phyloP scores from a whole-genome alignment of 2,329 filamentous ascomycete species.

The Fusarium illudens region DNA sequence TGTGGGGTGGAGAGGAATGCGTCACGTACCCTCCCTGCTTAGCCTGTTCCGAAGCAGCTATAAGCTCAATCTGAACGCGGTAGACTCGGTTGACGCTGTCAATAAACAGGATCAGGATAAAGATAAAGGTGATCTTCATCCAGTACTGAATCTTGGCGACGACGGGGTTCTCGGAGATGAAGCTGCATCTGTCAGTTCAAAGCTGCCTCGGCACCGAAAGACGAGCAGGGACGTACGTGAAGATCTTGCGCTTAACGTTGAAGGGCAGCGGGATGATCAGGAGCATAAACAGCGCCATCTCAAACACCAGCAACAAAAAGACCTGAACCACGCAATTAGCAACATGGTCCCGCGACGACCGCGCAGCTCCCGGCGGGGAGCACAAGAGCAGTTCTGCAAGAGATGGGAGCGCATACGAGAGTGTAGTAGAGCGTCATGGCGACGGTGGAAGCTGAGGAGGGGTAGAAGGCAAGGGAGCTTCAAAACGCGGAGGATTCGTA shows the following conservation, averaged over 20 bases:
- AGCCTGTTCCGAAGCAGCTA: conserved; percentile 70
- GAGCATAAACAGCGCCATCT: conserved; percentile 84
- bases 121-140: conserved; percentile 98
- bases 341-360: neutral
- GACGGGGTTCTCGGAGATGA: conserved; percentile 87
- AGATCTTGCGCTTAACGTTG: conserved; percentile 83
- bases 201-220: neutral
- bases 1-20: neutral
- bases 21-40: conserved; percentile 56
- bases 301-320: conserved; percentile 81
- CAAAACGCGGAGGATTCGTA: conserved; percentile 8
- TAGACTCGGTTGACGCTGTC: conserved; percentile 97
- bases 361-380: neutral
- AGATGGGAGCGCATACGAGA: conserved; percentile 51
- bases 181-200: conserved; percentile 58
- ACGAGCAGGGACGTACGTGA: conserved; percentile 62
- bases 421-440: conserved; percentile 68
- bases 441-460: conserved; percentile 41
- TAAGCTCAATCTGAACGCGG: conserved; percentile 90
- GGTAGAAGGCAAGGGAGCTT: conserved; percentile 27
- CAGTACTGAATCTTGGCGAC: conserved; percentile 97
- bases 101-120: conserved; percentile 97
- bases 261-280: conserved; percentile 90
- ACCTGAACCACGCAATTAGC: conserved; percentile 63
- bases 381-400: neutral